Evolutionary conservation across 176 grass and related monocot genomes (phyloP).

Genomic region (Rhipidocladum racemiflorum): DNA sequence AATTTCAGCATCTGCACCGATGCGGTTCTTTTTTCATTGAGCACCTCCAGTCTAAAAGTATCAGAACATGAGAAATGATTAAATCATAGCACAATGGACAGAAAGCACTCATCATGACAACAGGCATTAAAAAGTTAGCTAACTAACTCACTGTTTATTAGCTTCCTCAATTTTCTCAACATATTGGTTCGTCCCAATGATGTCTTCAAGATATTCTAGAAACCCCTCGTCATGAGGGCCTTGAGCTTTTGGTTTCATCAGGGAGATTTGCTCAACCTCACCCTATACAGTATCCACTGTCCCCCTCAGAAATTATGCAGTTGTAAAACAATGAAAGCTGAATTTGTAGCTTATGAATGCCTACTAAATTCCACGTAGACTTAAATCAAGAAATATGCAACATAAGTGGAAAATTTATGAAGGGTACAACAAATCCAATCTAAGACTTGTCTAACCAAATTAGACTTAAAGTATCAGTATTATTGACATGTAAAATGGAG

Average conservation of each 20-base stretch:
- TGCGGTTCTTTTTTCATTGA: conserved; percentile 82
- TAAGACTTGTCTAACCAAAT: background rate
- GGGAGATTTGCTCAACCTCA: conserved; percentile 96
- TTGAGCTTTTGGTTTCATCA: conserved; percentile 97
- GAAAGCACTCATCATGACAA: conserved; percentile 2
- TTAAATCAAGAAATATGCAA: conserved; percentile 13
- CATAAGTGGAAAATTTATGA: background rate
- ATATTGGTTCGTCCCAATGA: conserved; percentile 90
- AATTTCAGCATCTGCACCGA: conserved; percentile 93
- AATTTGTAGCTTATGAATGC: background rate
- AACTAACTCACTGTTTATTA: conserved; percentile 78
- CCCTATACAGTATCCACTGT: conserved; percentile 53
- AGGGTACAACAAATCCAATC: background rate
- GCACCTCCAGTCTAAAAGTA: conserved; percentile 63
- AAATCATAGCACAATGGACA: conserved; percentile 29
- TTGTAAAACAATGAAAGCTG: conserved; percentile 11
- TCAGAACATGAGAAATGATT: conserved; percentile 29
- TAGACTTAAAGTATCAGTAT: background rate
- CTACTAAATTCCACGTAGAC: background rate
- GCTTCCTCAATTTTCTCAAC: conserved; percentile 97
- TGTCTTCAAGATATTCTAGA: conserved; percentile 97
- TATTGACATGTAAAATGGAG: conserved; percentile 28
- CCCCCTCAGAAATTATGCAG: conserved; percentile 28
- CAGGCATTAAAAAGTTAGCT: background rate
- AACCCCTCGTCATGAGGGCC: conserved; percentile 95